Percentiles rank a stretch among this genome's conserved stretches.
phyloP scores from a whole-genome alignment of 2,329 filamentous ascomycete species.

The Arthrobotrys entomopaga region DNA sequence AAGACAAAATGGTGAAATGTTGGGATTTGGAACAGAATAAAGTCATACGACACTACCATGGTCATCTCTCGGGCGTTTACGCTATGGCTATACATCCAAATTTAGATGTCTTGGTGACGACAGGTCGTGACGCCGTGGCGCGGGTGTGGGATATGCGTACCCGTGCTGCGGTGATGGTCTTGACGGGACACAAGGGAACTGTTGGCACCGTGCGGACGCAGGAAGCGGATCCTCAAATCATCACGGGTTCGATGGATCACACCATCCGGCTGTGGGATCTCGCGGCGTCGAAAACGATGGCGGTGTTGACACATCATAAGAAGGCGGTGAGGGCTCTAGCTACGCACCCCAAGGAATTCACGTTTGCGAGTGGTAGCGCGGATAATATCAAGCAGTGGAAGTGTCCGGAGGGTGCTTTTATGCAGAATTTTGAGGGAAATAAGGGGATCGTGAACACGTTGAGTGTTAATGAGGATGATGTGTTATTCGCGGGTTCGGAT shows the following conservation, averaged over 20 bases:
- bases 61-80: slow-evolving; percentile 95
- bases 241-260: slow-evolving; percentile 89
- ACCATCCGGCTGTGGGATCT: slow-evolving; percentile 95
- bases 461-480: slow-evolving; percentile 91
- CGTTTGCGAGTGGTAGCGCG: slow-evolving; percentile 91
- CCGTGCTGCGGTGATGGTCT: slow-evolving; percentile 91
- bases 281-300: slow-evolving; percentile 94
- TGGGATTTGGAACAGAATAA: slow-evolving; percentile 99
- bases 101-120: slow-evolving; percentile 92
- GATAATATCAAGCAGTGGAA: slow-evolving; percentile 99
- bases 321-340: slow-evolving; percentile 90
- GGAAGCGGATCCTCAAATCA: slow-evolving; percentile 95
- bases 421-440: slow-evolving; percentile 98
- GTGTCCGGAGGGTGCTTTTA: slow-evolving; percentile 95
- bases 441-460: slow-evolving; percentile 96
- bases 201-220: slow-evolving; percentile 91
- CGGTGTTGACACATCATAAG: slow-evolving; percentile 96
- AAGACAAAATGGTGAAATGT: slow-evolving; percentile 99
- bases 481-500: slow-evolving; percentile 92
- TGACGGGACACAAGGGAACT: slow-evolving; percentile 89
- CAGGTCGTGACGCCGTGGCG: slow-evolving; percentile 91
- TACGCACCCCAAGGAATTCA: slow-evolving; percentile 90
- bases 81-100: slow-evolving; percentile 92
- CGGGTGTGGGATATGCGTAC: slow-evolving; percentile 99
- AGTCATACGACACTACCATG: slow-evolving; percentile 97